Conservation (phyloP, 805 yeast species). For the Hanseniaspora thailandica region DNA sequence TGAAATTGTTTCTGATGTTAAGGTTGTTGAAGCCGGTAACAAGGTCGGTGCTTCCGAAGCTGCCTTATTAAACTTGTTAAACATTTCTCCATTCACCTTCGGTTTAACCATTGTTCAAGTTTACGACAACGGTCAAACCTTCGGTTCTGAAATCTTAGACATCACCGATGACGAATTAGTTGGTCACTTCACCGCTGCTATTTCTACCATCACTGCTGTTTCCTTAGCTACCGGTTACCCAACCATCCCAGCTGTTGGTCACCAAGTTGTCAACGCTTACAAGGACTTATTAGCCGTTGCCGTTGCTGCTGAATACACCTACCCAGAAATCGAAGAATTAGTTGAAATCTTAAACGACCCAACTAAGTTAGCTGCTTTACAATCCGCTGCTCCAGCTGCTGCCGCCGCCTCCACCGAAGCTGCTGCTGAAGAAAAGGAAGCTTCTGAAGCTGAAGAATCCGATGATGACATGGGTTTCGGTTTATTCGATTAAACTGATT, state of each 20-base stretch:
- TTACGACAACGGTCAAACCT: slow-evolving; percentile 96
- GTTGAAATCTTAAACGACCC: slow-evolving; percentile 99
- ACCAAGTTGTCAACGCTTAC: slow-evolving; percentile 97
- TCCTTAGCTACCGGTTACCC: slow-evolving; percentile 99
- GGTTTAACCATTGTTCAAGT: slow-evolving; percentile 96
- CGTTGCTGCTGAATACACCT: slow-evolving; percentile 96
- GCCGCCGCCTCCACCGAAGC: slow-evolving; percentile 49
- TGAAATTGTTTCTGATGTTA: slow-evolving; percentile 95
- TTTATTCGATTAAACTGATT: slow-evolving; percentile 73
- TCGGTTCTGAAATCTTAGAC: slow-evolving; percentile 94
- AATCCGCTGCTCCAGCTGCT: slow-evolving; percentile 90
- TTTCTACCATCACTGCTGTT: slow-evolving; percentile 85
- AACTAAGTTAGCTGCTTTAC: slow-evolving; percentile 98
- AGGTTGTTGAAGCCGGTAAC: slow-evolving; percentile 75
- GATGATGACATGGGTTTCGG: slow-evolving; percentile 96
- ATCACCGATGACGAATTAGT: slow-evolving; percentile 96
- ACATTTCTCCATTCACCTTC: slow-evolving; percentile 99
- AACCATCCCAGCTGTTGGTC: slow-evolving; percentile 98
- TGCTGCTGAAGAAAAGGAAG: slow-evolving; percentile 64
- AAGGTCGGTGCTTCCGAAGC: slow-evolving; percentile 99
- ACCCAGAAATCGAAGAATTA: slow-evolving; percentile 97
- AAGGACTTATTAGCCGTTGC: slow-evolving; percentile 97
- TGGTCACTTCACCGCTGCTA: slow-evolving; percentile 81
- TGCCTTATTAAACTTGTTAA: slow-evolving; percentile 93
- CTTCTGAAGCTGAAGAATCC: slow-evolving; percentile 52